A percentile compares a stretch with the other conserved stretches of the same genome.
Evolutionary conservation across 2,329 filamentous ascomycete genomes (phyloP).

Genomic region (Cryphonectria carpinicola): DNA sequence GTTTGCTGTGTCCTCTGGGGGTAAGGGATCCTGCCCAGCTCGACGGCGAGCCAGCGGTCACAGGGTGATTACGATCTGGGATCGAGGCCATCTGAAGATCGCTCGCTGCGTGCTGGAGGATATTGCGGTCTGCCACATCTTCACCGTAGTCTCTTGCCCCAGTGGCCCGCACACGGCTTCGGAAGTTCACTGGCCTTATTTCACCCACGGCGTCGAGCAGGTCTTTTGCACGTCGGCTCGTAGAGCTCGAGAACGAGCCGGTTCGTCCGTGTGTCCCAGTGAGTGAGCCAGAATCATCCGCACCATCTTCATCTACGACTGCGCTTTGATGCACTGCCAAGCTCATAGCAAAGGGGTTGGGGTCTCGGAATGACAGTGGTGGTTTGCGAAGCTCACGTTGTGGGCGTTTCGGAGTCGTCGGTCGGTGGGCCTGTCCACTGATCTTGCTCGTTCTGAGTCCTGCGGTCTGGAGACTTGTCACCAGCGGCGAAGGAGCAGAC

Average conservation of each 20-base stretch:
- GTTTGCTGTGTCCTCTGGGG: slow-evolving; percentile 5
- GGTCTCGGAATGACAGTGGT: slow-evolving; percentile 30
- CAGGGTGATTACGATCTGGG: slow-evolving; percentile 3
- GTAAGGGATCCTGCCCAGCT: not conserved
- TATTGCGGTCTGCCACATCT: slow-evolving; percentile 66
- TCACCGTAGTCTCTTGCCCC: slow-evolving; percentile 63
- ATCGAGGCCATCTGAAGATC: not conserved
- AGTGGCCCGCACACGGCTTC: slow-evolving; percentile 51
- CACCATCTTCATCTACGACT: not conserved
- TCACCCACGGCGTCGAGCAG: slow-evolving; percentile 62
- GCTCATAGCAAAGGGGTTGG: slow-evolving; percentile 18
- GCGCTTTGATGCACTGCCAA: slow-evolving; percentile 16
- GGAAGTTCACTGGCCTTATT: slow-evolving; percentile 54
- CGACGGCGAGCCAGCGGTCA: not conserved
- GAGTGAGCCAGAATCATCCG: slow-evolving; percentile 9
- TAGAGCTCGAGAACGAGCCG: slow-evolving; percentile 20
- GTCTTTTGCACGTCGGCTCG: slow-evolving; percentile 35
- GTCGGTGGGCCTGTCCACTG: slow-evolving; percentile 13
- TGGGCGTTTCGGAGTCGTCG: slow-evolving; percentile 12
- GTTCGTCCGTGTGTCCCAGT: slow-evolving; percentile 10
- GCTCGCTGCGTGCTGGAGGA: slow-evolving; percentile 42
- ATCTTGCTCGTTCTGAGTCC: slow-evolving; percentile 37
- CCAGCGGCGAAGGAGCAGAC: slow-evolving; percentile 33
- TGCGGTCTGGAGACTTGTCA: not conserved
- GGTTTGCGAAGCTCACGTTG: slow-evolving; percentile 23